Conservation (phyloP, 768 basidiomycete species). For the Cyathus striatus region DNA sequence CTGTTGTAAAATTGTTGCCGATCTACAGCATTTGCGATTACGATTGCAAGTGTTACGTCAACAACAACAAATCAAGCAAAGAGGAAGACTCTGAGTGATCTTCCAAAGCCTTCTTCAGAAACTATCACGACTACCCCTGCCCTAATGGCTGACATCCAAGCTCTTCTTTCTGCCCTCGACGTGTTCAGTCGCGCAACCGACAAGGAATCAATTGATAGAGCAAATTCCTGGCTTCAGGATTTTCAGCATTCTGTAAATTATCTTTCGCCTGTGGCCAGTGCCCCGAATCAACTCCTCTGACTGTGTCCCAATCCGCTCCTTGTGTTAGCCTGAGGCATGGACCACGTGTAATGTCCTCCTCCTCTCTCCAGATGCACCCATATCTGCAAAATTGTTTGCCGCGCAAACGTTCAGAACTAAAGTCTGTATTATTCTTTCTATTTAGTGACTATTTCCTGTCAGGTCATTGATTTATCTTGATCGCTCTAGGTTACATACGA, state of each 20-base stretch:
- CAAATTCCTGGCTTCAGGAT: slow-evolving; percentile 95
- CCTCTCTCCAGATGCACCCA: slow-evolving; percentile 69
- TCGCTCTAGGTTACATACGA: slow-evolving; percentile 84
- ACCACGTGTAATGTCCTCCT: slow-evolving; percentile 90
- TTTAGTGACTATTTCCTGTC: neutral
- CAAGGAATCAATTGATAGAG: slow-evolving; percentile 74
- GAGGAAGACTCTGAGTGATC: neutral
- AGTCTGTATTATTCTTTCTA: slow-evolving; percentile 62
- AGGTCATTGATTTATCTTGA: slow-evolving; percentile 22
- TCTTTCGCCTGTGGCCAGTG: slow-evolving; percentile 68
- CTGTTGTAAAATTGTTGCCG: too few relatives aligned
- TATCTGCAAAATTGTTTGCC: slow-evolving; percentile 85
- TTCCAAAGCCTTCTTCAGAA: slow-evolving; percentile 8
- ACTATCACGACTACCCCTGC: slow-evolving; percentile 8
- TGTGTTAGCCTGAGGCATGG: slow-evolving; percentile 94
- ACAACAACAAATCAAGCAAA: slow-evolving; percentile 28
- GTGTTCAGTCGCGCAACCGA: slow-evolving; percentile 82
- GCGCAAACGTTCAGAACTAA: slow-evolving; percentile 96
- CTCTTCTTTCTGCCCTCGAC: slow-evolving; percentile 69
- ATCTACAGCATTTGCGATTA: too few relatives aligned
- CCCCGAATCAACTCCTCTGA: slow-evolving; percentile 62
- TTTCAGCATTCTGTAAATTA: slow-evolving; percentile 98
- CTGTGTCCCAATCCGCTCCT: slow-evolving; percentile 50
- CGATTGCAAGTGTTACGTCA: too few relatives aligned
- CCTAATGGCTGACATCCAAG: slow-evolving; percentile 64